Evolutionary conservation across 345 rosid genomes (phyloP).

Genomic region (Gynandropsis gynandra): DNA sequence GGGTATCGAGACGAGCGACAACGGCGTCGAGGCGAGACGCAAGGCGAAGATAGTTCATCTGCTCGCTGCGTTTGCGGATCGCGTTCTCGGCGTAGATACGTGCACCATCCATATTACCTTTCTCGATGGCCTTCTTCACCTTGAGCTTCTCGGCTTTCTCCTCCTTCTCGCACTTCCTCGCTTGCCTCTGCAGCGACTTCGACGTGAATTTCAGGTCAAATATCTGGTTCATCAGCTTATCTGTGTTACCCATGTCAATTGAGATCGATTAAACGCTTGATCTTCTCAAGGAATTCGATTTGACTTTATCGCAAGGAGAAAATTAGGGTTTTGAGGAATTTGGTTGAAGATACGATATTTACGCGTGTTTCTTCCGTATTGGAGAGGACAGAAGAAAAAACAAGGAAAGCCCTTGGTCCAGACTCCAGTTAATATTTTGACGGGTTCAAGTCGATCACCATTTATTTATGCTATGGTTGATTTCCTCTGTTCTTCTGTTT

Average conservation of each 20-base stretch:
- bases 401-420: too few relatives aligned
- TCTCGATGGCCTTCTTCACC: slow-evolving; percentile 97
- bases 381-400: too few relatives aligned
- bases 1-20: slow-evolving; percentile 88
- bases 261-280: neutral
- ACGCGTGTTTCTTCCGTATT: too few relatives aligned
- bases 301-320: neutral
- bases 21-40: slow-evolving; percentile 93
- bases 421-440: too few relatives aligned
- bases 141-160: slow-evolving; percentile 91
- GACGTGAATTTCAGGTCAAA: slow-evolving; percentile 92
- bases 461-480: too few relatives aligned
- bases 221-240: slow-evolving; percentile 88
- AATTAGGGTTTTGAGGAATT: slow-evolving; percentile 20
- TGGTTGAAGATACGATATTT: slow-evolving; percentile 4
- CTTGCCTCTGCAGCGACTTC: slow-evolving; percentile 82
- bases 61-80: slow-evolving; percentile 91
- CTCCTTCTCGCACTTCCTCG: slow-evolving; percentile 96
- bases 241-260: slow-evolving; percentile 71
- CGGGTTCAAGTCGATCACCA: too few relatives aligned
- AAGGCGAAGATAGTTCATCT: slow-evolving; percentile 94
- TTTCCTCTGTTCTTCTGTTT: too few relatives aligned
- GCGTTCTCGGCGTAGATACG: slow-evolving; percentile 98
- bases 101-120: slow-evolving; percentile 97
- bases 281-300: neutral